A percentile compares a stretch with the other conserved stretches of the same genome.
These are phyloP conservation scores for Chrysoporthe puriensis DNA, from an alignment of 2,329 filamentous ascomycete genomes.

Conservation along the genomic window DNA sequence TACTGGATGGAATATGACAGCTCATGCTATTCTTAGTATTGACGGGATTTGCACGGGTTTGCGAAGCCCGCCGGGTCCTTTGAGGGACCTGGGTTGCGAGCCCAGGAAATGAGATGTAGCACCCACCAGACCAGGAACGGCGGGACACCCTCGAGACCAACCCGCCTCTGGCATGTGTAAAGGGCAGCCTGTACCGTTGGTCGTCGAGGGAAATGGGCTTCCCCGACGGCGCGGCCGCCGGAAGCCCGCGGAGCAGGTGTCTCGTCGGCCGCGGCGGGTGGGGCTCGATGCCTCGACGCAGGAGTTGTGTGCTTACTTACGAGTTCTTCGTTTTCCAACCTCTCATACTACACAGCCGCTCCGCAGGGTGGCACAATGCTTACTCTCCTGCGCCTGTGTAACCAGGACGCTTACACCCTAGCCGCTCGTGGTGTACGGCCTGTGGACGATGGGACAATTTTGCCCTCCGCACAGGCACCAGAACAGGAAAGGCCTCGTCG, in stretches of 20 bases:
- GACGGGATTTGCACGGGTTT: background rate
- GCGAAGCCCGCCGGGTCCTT: background rate
- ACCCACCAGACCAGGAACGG: background rate
- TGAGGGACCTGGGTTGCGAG: background rate
- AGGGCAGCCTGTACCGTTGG: background rate
- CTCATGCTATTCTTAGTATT: constrained; percentile 6
- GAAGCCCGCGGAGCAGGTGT: background rate
- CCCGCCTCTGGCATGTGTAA: background rate
- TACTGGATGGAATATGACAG: background rate
- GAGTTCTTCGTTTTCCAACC: background rate
- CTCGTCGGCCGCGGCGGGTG: background rate
- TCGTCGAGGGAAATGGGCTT: background rate
- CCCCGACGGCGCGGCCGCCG: background rate
- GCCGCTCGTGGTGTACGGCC: constrained; percentile 3
- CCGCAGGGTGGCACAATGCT: constrained; percentile 3
- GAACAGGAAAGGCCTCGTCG: background rate
- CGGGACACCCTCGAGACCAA: background rate
- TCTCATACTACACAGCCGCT: constrained; percentile 1
- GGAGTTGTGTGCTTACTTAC: background rate
- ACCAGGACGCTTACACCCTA: background rate
- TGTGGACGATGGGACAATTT: background rate
- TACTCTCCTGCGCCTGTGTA: background rate
- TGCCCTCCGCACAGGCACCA: background rate
- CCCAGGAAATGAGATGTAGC: background rate
- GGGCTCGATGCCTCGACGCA: background rate